phyloP scores from a whole-genome alignment of 164 flowering plant species.

The Macadamia tetraphylla region DNA sequence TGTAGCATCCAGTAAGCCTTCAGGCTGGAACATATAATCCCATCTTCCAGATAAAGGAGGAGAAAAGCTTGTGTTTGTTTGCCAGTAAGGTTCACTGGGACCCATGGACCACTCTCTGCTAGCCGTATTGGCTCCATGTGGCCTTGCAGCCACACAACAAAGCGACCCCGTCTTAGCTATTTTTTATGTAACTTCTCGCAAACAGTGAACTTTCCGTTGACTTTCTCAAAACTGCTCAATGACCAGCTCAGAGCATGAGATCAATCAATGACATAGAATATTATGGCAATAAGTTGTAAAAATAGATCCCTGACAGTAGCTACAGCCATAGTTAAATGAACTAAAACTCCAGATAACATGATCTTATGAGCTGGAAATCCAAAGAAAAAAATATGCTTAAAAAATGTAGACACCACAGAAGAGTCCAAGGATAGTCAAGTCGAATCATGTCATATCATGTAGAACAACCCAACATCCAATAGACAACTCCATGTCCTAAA shows the following conservation, averaged over 20 bases:
- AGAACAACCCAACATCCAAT: not conserved
- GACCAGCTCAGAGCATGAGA: conserved; percentile 1
- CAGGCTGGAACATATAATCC: conserved; percentile 61
- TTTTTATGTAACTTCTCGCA: conserved; percentile 24
- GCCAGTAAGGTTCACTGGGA: conserved; percentile 87
- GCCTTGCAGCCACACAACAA: conserved; percentile 99
- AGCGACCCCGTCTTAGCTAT: conserved; percentile 97
- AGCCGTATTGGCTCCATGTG: conserved; percentile 76
- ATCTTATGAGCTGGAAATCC: not conserved
- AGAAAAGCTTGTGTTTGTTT: conserved; percentile 81
- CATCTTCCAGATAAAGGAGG: conserved; percentile 75
- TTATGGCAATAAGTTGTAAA: not conserved
- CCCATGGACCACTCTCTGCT: conserved; percentile 76
- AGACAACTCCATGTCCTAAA: not conserved
- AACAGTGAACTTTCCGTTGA: not conserved
- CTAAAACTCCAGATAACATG: not conserved
- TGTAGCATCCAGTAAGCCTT: conserved; percentile 46
- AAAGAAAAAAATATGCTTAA: not conserved
- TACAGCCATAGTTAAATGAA: not conserved
- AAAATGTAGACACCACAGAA: not conserved
- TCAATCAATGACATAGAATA: not conserved
- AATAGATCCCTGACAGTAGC: not conserved
- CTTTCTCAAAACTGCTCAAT: not conserved
- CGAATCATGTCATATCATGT: not conserved
- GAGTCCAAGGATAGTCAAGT: not conserved